These are phyloP conservation scores for Neonothopanus nambi DNA, from an alignment of 1,284 basidiomycete species.

Conservation along the genomic window DNA sequence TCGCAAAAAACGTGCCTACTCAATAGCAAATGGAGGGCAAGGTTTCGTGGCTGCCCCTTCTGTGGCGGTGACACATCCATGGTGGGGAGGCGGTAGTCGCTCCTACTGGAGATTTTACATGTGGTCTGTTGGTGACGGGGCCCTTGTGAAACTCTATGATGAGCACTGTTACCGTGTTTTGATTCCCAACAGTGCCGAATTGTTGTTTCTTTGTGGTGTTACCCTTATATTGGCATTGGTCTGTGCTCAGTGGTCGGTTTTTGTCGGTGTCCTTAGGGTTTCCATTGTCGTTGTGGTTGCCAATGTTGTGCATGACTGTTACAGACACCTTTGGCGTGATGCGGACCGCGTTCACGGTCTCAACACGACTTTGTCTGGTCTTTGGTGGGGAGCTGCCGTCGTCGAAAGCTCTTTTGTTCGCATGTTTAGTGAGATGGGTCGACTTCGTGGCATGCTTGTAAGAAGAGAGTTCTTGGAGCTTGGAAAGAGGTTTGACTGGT, in stretches of 20 bases:
- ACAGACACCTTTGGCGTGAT: slow-evolving; percentile 46
- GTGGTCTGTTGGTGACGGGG: slow-evolving; percentile 61
- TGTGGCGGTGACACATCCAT: slow-evolving; percentile 54
- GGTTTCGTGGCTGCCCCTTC: slow-evolving; percentile 51
- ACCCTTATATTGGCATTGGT: slow-evolving; percentile 19
- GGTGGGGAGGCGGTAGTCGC: slow-evolving; percentile 51
- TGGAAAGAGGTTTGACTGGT: slow-evolving; percentile 56
- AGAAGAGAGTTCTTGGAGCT: slow-evolving; percentile 41
- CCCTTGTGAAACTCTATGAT: slow-evolving; percentile 49
- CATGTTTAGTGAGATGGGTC: slow-evolving; percentile 51
- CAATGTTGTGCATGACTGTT: slow-evolving; percentile 49
- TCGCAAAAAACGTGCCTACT: slow-evolving; percentile 44
- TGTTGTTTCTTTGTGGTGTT: slow-evolving; percentile 32
- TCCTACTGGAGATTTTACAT: slow-evolving; percentile 57
- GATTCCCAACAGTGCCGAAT: slow-evolving; percentile 52
- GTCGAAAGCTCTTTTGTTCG: slow-evolving; percentile 51
- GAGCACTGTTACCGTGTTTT: slow-evolving; percentile 45
- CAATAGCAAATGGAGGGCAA: slow-evolving; percentile 33
- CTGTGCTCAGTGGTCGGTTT: too few relatives aligned
- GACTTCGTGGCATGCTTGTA: slow-evolving; percentile 45
- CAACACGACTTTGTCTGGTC: slow-evolving; percentile 36
- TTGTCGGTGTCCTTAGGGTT: slow-evolving; percentile 23
- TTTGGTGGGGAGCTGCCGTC: slow-evolving; percentile 41
- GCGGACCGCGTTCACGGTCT: slow-evolving; percentile 31
- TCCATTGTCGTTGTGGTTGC: slow-evolving; percentile 34